phyloP scores from a whole-genome alignment of 345 rosid species.

The Eucalyptus melliodora region DNA sequence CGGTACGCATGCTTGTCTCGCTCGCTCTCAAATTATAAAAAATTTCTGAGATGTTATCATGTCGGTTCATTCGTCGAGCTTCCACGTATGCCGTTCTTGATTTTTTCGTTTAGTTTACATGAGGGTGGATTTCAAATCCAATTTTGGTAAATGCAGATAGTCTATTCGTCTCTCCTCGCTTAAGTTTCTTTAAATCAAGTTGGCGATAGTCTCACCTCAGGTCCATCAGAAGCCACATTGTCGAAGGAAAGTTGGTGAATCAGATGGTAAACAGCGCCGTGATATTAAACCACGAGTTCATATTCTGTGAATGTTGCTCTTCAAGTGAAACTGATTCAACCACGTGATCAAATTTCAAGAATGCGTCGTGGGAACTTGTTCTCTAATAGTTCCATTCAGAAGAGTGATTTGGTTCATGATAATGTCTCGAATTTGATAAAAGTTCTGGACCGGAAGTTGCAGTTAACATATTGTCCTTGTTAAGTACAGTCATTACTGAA shows the following conservation, averaged over 20 bases:
- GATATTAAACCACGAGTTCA: neutral
- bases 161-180: neutral
- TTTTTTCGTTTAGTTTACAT: neutral
- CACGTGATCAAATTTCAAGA: neutral
- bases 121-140: neutral
- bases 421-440: neutral
- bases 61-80: neutral
- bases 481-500: neutral
- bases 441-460: neutral
- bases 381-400: neutral
- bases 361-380: neutral
- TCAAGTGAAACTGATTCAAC: neutral
- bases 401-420: neutral
- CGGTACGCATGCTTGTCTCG: slow-evolving; percentile 18
- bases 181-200: neutral
- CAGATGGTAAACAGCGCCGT: neutral
- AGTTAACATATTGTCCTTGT: neutral
- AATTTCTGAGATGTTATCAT: neutral
- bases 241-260: neutral
- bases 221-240: neutral
- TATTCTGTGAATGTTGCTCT: neutral
- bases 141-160: neutral
- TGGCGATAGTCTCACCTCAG: neutral
- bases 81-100: neutral
- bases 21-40: neutral